Base-by-base conservation (phyloP, 2,329 filamentous ascomycete genomes). In the Fusarium mangiferae region DNA sequence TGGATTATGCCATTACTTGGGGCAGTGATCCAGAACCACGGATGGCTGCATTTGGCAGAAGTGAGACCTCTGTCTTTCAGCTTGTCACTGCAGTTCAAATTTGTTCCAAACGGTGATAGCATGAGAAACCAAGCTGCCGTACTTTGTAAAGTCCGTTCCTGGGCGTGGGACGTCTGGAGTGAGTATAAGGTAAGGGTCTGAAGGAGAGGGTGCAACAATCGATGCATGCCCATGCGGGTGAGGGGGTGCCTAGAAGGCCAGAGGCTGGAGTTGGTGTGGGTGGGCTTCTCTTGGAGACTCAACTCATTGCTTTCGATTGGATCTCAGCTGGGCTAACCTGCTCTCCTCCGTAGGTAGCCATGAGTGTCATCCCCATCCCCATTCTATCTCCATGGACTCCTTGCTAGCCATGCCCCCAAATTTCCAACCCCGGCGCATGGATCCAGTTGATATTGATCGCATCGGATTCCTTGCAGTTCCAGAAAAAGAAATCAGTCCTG, bases 361-460 rank as follows among this genome's bases (percentile, higher is more conserved):
- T 54, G 51, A 48, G 36, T 39, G 62, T 26, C 54, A 71, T 70
- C 52, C 56, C 69, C 69, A 72, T 67, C 52, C 68, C 70, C 70
- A 72, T 72, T 46, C 54, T 66, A 74, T 73, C 71, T 68, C 71
- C 66, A 73, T 73, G 71, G 46, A 58, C 36, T 66, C 66, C 59
- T 70, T 67, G 63, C 46, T 45, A 66, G 63, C 54, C 63, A 61
- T 66, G 60, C 49, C 59, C 59, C 67, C 66, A 70, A 70, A 70
- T 70, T 71, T 73, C 67, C 67, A 73, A 74, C 59, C 71, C 71
- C 68, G 62, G 61, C 42, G 28, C 62, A 55, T 68, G 63, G 63
- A 66, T 58, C 58, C 62, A 55, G 69, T 57, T 68, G 55, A 74
- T 71, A 66, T 49, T 59, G 60, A 72, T 68, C 44, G 56, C 49